Evolutionary conservation across 1,284 basidiomycete species (phyloP), one percentile per base, ranked within the genome.

Genomic region (Paramarasmius palmivorus): DNA sequence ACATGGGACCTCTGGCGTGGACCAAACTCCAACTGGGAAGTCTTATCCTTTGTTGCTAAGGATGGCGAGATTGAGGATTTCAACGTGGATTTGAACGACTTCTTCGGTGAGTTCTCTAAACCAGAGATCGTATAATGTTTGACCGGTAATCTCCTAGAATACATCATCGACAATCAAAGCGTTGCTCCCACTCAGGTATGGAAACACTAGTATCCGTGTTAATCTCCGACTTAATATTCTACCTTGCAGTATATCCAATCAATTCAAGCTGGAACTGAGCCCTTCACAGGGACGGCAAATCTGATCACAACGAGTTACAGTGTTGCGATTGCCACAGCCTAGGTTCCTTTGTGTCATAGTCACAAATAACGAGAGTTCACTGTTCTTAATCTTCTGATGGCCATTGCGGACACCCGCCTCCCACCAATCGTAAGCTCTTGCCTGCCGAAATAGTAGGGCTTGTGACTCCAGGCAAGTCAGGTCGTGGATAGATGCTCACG

Each of bases 1-100:
- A 74, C 70, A 3, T 85, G 82, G 82, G 75, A 78, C 58, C 68
- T 84, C 36, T 84, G 82, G 81, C 71, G 65, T 49, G 81, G 81
- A 26, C 76, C 79, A 4, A 82, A 82, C 63, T 50, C 69, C 34
- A 79, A 79, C 68, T 83, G 81, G 82, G 63, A 82, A 62, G 80
- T 81, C 15, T 65, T 81, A 50, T 82, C 81, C 15, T 84, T 84
- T 65, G 77, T 83, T 58, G 78, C 73, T 57, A 65, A 72, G 4
- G 58, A 66, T 8, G 78, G 75, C 0, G 67, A 83, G 59, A 74
- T 84, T 66, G 78, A 67, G 45, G 64, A 73, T 62, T 85, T 84
- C 71, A 72, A 65, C 54, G 78, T 66, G n/a, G 80, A 84, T 58
- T 65, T 85, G 61, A 80, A 78, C 41, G 74, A 69, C 34, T 83